Evolutionary conservation across 2,329 filamentous ascomycete genomes (phyloP).

Genomic region (Calonectria ilicicola): DNA sequence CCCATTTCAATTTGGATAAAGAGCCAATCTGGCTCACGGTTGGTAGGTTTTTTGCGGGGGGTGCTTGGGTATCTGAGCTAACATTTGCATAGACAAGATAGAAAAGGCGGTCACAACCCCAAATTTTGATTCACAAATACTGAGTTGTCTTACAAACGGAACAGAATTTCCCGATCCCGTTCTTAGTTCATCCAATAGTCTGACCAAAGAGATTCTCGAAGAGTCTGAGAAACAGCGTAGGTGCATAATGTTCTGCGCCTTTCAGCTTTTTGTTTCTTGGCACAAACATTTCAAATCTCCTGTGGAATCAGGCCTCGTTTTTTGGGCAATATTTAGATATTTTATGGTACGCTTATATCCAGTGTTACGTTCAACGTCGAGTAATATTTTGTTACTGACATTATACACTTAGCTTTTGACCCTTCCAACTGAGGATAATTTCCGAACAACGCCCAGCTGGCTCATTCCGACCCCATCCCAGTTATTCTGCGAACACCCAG

Average conservation of each 20-base stretch:
- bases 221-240: neutral
- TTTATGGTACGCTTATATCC: neutral
- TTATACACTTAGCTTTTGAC: neutral
- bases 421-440: neutral
- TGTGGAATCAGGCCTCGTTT: neutral
- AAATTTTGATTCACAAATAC: neutral
- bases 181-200: accelerated
- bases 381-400: neutral
- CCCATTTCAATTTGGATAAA: neutral
- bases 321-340: neutral
- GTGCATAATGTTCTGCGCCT: neutral
- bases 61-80: neutral
- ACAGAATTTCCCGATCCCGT: neutral
- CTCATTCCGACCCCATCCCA: neutral
- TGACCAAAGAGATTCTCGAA: neutral
- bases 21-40: neutral
- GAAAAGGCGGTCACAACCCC: neutral
- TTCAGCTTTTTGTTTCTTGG: neutral
- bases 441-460: neutral
- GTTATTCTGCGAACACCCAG: neutral
- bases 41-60: neutral
- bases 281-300: neutral
- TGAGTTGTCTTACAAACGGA: neutral
- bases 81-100: neutral
- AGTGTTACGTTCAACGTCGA: neutral